Evolutionary conservation across 2,329 filamentous ascomycete species (phyloP).

Genomic region (Venturia effusa): DNA sequence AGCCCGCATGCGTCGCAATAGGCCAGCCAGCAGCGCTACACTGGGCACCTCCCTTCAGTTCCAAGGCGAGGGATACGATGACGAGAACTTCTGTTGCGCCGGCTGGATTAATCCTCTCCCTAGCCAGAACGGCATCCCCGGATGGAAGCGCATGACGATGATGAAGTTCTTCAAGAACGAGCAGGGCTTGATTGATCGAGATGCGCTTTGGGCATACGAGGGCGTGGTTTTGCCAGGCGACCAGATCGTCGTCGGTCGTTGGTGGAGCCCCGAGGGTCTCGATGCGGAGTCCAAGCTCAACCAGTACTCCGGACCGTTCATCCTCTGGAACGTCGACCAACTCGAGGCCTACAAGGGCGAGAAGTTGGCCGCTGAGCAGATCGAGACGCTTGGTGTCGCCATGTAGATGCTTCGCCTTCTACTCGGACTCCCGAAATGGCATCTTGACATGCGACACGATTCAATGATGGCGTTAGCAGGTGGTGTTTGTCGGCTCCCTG

Average conservation of each 20-base stretch:
- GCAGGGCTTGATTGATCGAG: conserved; percentile 18
- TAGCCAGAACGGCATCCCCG: conserved; percentile 36
- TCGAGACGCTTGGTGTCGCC: background rate
- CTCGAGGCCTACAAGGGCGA: background rate
- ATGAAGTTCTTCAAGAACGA: conserved; percentile 38
- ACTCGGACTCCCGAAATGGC: background rate
- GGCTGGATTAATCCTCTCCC: conserved; percentile 42
- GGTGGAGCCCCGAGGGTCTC: conserved; percentile 27
- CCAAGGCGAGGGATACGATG: conserved; percentile 28
- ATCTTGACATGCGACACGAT: background rate
- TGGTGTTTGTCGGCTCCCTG: background rate
- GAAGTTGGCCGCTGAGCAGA: background rate
- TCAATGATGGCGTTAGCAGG: background rate
- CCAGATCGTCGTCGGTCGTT: conserved; percentile 36
- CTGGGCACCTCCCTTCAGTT: conserved; percentile 19
- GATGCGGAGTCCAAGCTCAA: conserved; percentile 14
- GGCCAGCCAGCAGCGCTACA: background rate
- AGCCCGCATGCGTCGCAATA: background rate
- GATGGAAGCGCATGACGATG: conserved; percentile 44
- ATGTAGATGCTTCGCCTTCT: background rate
- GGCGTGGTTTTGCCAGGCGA: conserved; percentile 38
- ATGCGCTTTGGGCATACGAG: conserved; percentile 38
- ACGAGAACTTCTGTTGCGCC: conserved; percentile 22
- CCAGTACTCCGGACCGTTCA: conserved; percentile 29
- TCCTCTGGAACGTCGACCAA: conserved; percentile 25